Evolutionary conservation across 2,329 filamentous ascomycete species (phyloP), one percentile per base, ranked within the genome.

Genomic region (Curvularia spicifera): DNA sequence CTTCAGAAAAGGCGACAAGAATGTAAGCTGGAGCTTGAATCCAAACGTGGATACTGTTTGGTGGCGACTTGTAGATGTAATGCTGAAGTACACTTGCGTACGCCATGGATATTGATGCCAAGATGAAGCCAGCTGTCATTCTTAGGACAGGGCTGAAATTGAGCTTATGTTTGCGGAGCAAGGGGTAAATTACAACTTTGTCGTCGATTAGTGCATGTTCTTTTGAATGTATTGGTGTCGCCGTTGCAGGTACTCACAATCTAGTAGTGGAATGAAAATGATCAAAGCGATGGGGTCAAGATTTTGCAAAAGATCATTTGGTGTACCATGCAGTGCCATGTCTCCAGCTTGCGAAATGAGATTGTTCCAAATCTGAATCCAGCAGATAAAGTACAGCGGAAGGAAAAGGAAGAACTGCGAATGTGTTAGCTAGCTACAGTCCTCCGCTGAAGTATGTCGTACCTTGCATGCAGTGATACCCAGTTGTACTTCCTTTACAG

Each of bases 11-110:
- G 0, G 77, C 76, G 0, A 77, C 65, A 1, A 73, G 51, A 18
- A 79, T 62, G 51, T 78, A 78, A 0, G 73, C 64, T 0, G 78
- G 78, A 1, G 72, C 53, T 56, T 81, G 78, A 1, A 76, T 42
- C 71, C 74, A 78, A 2, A 80, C 70, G 6, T 60, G 71, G 6
- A 80, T 66, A 1, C 72, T 56, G 15, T 80, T 79, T 0, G 75
- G 74, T 1, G 65, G 56, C 10, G 50, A 56, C 3, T 39, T 49
- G 56, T 74, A 75, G n/a, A 74, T 73, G 29, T 71, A 58, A 15
- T 71, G 53, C 31, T 76, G 72, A 1, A 72, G 42, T 2, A 60
- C 62, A 8, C 67, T 63, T 1, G 71, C 68, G 35, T 71, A 73
- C 0, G 62, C 68, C 63, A 73, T 70, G 26, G 54, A 57, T 5